Conservation (phyloP, 1,284 basidiomycete genomes). For the Agroathelia rolfsii region DNA sequence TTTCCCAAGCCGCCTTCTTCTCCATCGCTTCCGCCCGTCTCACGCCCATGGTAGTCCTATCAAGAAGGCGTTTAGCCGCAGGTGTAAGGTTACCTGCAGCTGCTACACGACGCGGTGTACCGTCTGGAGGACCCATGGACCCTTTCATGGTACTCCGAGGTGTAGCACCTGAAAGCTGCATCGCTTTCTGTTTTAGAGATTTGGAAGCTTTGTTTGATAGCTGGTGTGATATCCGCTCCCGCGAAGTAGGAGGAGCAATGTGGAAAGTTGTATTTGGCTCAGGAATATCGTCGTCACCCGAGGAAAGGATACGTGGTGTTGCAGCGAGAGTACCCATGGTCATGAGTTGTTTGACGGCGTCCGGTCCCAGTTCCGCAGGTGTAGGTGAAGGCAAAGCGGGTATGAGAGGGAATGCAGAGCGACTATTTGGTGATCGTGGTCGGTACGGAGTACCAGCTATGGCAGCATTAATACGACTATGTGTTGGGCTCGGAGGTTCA, state of each 20-base stretch:
- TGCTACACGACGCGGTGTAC: conserved; percentile 56
- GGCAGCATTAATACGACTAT: conserved; percentile 81
- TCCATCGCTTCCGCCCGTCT: conserved; percentile 66
- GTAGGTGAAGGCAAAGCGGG: conserved; percentile 82
- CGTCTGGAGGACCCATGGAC: conserved; percentile 61
- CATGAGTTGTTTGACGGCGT: conserved; percentile 79
- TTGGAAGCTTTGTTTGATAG: conserved; percentile 67
- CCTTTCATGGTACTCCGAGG: conserved; percentile 30
- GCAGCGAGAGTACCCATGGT: conserved; percentile 87
- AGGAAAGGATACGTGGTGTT: conserved; percentile 76
- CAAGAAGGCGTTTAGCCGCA: conserved; percentile 65
- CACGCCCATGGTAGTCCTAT: conserved; percentile 53
- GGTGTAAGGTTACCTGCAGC: conserved; percentile 69
- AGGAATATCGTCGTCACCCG: conserved; percentile 42
- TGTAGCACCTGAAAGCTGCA: no score
- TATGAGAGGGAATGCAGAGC: conserved; percentile 59
- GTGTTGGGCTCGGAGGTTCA: conserved; percentile 75
- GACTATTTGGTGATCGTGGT: conserved; percentile 47
- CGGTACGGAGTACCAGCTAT: conserved; percentile 74
- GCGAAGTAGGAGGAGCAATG: conserved; percentile 55
- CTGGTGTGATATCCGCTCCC: conserved; percentile 71
- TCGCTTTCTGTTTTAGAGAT: conserved; percentile 61
- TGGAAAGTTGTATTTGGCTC: conserved; percentile 57
- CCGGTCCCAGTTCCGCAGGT: conserved; percentile 66
- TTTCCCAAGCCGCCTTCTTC: conserved; percentile 49